Conservation (phyloP, 2,329 filamentous ascomycete genomes). For the Botrytis elliptica region DNA sequence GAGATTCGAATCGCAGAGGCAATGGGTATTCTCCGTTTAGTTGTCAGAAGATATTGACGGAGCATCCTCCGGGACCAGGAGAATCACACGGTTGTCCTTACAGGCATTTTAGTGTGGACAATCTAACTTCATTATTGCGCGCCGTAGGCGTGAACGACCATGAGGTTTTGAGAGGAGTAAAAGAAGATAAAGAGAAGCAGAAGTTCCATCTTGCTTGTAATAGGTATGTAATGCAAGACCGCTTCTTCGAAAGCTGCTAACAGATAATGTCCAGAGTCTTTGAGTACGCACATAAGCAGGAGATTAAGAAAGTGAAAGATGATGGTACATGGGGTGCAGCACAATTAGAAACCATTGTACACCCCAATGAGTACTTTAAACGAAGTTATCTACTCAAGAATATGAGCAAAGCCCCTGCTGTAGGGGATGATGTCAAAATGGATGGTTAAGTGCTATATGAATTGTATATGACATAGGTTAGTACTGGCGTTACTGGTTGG, state of each 20-base stretch:
- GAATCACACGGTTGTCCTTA: constrained; percentile 97
- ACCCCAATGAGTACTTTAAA: constrained; percentile 98
- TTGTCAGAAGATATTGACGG: constrained; percentile 91
- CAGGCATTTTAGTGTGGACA: constrained; percentile 85
- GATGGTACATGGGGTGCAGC: constrained; percentile 68
- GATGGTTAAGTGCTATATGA: constrained; percentile 16
- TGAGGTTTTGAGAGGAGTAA: constrained; percentile 74
- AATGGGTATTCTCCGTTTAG: constrained; percentile 88
- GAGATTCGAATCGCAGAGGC: constrained; percentile 82
- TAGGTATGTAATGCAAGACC: constrained; percentile 50
- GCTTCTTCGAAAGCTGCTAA: constrained; percentile 12
- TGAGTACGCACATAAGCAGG: constrained; percentile 76
- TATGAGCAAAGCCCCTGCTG: constrained; percentile 45
- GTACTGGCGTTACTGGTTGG: not conserved
- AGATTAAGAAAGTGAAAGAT: constrained; percentile 75
- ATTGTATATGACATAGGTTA: constrained; percentile 11
- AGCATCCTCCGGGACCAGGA: constrained; percentile 80
- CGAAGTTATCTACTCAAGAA: constrained; percentile 87
- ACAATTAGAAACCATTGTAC: constrained; percentile 90
- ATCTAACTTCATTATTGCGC: constrained; percentile 74
- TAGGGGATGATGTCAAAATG: constrained; percentile 18
- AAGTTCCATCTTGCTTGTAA: constrained; percentile 97
- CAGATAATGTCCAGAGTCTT: constrained; percentile 63
- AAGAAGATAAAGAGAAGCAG: constrained; percentile 83
- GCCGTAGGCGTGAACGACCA: constrained; percentile 76